Base-by-base conservation (phyloP, 345 rosid species). In the Melastoma malabathricum region DNA sequence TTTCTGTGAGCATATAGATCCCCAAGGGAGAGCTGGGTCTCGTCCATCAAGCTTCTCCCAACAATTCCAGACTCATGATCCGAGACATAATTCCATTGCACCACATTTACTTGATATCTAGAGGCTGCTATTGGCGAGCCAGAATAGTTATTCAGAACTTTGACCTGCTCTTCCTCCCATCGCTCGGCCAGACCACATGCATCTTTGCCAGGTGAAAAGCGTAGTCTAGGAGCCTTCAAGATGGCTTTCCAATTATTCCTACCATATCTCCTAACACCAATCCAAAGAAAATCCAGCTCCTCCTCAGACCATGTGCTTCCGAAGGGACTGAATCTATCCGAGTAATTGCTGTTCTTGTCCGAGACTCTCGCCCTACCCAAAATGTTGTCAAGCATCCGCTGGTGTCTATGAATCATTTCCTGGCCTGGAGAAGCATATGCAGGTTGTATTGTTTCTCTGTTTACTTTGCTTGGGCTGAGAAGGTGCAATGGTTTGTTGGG, bases 251-350 rank as follows among this genome's bases (percentile, higher is more conserved):
- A 75, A n/a, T 70, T 75, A 54, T 60, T 66, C 55, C 72, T 71
- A 43, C 80, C 80, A 46, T 75, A 69, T 60, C 80, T 64, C 52
- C 76, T 62, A 63, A 75, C 76, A 7, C 80, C 80, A 47, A 71
- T 58, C 80, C 80, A 75, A 19, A 71, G 74, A 58, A 59, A 68
- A 68, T 71, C 80, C n/a, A 75, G 50, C 64, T 75, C 80, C 63
- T 71, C 71, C 48, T 75, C 80, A 15, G 76, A 75, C 80, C 80
- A 74, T 15, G 49, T 9, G n/a, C 27, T 52, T 54, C 20, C 18
- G 49, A 60, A 51, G 50, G 59, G 17, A 52, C 44, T 64, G 16
- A 38, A 48, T 51, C 48, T 55, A 17, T 68, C 73, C 13, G 65
- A 60, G 23, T 61, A 65, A 54, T 45, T 48, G 44, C 71, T 59